phyloP scores from a whole-genome alignment of 2,329 filamentous ascomycete genomes.

The Huntiella bhutanensis region DNA sequence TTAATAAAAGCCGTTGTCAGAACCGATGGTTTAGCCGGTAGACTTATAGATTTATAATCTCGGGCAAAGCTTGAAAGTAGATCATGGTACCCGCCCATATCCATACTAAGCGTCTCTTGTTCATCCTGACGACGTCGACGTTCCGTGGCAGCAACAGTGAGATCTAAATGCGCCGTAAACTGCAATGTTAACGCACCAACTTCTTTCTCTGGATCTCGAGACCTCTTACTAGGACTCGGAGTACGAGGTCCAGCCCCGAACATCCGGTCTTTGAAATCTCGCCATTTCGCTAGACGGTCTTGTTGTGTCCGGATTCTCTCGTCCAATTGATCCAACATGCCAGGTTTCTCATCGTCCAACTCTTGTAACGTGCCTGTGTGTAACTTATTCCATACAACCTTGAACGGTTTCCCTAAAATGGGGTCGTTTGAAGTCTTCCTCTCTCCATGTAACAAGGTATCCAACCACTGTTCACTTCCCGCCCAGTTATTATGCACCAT shows the following conservation, averaged over 20 bases:
- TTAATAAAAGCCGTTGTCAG: background rate
- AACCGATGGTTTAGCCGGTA: conserved; percentile 1
- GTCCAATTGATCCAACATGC: conserved; percentile 52
- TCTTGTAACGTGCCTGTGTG: conserved; percentile 38
- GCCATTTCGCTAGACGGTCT: conserved; percentile 53
- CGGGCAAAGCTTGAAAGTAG: conserved; percentile 5
- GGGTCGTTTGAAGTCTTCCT: conserved; percentile 34
- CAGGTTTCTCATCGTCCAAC: conserved; percentile 27
- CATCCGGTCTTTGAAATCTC: conserved; percentile 38
- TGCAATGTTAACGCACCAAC: conserved; percentile 28
- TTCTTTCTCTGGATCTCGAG: conserved; percentile 14
- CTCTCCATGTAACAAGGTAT: conserved; percentile 51
- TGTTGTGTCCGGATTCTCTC: conserved; percentile 46
- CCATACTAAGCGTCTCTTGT: background rate
- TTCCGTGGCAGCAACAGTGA: background rate
- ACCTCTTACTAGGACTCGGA: conserved; percentile 15
- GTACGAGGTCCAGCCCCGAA: conserved; percentile 19
- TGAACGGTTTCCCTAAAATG: conserved; percentile 48
- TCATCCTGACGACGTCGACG: background rate
- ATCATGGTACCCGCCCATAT: conserved; percentile 1
- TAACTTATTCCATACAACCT: conserved; percentile 51
- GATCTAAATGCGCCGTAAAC: conserved; percentile 32
- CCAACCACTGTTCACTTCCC: conserved; percentile 55
- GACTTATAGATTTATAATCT: background rate
- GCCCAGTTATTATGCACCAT: conserved; percentile 57